A percentile compares a stretch with the other conserved stretches of the same genome.
phyloP scores from a whole-genome alignment of 352 stramenopile genomes.

The Pythium graminicola region DNA sequence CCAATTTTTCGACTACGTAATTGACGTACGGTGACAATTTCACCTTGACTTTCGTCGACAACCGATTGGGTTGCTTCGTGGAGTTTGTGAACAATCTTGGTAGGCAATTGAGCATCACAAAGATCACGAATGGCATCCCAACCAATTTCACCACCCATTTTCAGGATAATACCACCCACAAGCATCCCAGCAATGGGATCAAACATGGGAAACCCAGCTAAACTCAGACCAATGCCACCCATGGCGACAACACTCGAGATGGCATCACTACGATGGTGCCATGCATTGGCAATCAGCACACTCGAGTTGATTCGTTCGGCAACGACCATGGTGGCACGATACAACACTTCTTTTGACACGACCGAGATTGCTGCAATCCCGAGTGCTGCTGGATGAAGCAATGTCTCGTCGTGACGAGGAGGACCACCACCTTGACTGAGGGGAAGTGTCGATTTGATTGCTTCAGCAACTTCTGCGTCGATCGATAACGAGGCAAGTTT shows the following conservation, averaged over 20 bases:
- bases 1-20: slow-evolving; percentile 54
- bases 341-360: slow-evolving; percentile 89
- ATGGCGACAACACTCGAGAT: slow-evolving; percentile 76
- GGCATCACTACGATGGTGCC: slow-evolving; percentile 88
- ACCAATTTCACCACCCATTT: slow-evolving; percentile 69
- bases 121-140: slow-evolving; percentile 53
- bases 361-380: slow-evolving; percentile 85
- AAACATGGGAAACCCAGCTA: slow-evolving; percentile 54
- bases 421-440: slow-evolving; percentile 6
- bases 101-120: slow-evolving; percentile 50
- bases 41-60: slow-evolving; percentile 32
- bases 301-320: slow-evolving; percentile 86
- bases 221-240: slow-evolving; percentile 52
- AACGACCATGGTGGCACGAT: slow-evolving; percentile 87
- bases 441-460: slow-evolving; percentile 27
- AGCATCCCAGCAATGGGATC: slow-evolving; percentile 63
- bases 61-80: slow-evolving; percentile 32
- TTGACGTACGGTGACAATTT: slow-evolving; percentile 38
- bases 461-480: slow-evolving; percentile 28
- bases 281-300: slow-evolving; percentile 94
- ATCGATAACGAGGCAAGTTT: slow-evolving; percentile 21
- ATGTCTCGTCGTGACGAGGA: slow-evolving; percentile 14
- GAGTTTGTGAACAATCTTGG: slow-evolving; percentile 32
- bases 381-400: slow-evolving; percentile 61
- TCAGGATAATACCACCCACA: slow-evolving; percentile 68